A percentile compares a stretch with the other conserved stretches of the same genome.
Evolutionary conservation across 257 asterid species (phyloP).

Genomic region (Nicotiana tabacum): DNA sequence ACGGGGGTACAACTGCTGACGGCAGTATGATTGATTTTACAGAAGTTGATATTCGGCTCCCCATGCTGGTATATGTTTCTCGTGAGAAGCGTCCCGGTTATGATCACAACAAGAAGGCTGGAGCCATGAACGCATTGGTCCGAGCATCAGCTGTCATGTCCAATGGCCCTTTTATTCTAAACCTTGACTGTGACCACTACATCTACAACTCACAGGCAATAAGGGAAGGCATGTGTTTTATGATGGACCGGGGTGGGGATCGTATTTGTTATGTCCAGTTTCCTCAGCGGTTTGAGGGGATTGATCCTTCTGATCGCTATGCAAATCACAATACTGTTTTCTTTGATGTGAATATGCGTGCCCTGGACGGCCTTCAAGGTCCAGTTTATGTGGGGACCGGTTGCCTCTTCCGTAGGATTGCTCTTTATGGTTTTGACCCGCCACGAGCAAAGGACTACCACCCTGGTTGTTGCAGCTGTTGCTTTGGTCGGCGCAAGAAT

Average conservation of each 20-base stretch:
- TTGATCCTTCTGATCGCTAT: conserved; percentile 83
- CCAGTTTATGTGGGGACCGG: conserved; percentile 90
- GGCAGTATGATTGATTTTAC: conserved; percentile 48
- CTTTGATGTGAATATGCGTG: conserved; percentile 88
- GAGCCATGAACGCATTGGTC: conserved; percentile 89
- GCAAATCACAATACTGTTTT: conserved; percentile 85
- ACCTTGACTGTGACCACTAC: conserved; percentile 92
- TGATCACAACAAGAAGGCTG: conserved; percentile 93
- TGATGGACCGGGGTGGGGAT: conserved; percentile 91
- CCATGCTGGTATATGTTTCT: conserved; percentile 78
- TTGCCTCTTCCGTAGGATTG: conserved; percentile 72
- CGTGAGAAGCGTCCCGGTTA: conserved; percentile 88
- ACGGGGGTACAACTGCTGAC: conserved; percentile 51
- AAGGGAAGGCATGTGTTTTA: conserved; percentile 80
- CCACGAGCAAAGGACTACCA: conserved; percentile 64
- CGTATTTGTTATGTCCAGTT: conserved; percentile 74
- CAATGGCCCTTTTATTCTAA: conserved; percentile 85
- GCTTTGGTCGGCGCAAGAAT: conserved; percentile 44
- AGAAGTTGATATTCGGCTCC: conserved; percentile 82
- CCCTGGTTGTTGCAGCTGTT: conserved; percentile 63
- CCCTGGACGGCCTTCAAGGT: conserved; percentile 81
- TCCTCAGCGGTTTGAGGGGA: conserved; percentile 83
- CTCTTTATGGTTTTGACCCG: conserved; percentile 86
- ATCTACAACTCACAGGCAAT: conserved; percentile 77
- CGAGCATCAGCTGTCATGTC: conserved; percentile 91